These are phyloP conservation scores for Phialophora tarda DNA, from an alignment of 2,329 filamentous ascomycete species.

Conservation along the genomic window DNA sequence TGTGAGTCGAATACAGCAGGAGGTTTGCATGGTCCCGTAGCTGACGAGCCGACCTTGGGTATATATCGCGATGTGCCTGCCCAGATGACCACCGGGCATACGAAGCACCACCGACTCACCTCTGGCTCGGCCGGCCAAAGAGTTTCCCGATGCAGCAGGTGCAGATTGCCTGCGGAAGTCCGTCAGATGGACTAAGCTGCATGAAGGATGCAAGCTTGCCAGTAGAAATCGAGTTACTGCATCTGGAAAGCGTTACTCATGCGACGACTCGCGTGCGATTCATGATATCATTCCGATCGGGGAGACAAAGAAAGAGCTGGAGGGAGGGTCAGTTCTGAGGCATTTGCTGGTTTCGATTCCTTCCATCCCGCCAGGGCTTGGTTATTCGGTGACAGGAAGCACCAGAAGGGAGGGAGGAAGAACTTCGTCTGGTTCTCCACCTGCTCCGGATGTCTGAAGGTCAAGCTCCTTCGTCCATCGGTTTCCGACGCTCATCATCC, in stretches of 20 bases:
- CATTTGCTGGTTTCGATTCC: not conserved
- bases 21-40: not conserved
- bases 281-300: no score
- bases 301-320: not conserved
- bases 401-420: not conserved
- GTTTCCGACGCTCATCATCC: not conserved
- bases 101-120: not conserved
- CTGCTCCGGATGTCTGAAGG: not conserved
- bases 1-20: not conserved
- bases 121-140: not conserved
- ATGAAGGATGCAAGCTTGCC: not conserved
- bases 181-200: not conserved
- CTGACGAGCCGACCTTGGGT: not conserved
- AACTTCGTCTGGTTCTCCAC: not conserved
- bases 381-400: not conserved
- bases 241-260: slow-evolving; percentile 11
- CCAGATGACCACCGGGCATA: not conserved
- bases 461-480: not conserved
- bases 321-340: not conserved
- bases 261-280: not conserved
- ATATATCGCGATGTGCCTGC: not conserved
- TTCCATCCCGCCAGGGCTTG: no score
- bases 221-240: not conserved
- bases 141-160: not conserved
- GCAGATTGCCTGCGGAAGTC: not conserved